phyloP scores from a whole-genome alignment of 345 rosid species.

The Citropsis articulata region DNA sequence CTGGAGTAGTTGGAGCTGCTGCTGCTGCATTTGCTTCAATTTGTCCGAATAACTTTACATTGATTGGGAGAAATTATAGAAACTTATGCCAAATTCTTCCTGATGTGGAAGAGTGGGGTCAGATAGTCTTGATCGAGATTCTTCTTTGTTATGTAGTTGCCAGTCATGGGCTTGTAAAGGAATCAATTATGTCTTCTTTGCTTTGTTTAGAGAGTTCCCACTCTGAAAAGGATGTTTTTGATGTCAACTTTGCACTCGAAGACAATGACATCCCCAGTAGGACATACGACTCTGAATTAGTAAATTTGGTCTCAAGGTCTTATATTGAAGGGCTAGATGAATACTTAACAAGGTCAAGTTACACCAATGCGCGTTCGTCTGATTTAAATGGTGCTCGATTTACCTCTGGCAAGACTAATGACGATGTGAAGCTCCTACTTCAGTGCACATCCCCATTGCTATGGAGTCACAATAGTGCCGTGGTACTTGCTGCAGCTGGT shows the following conservation, averaged over 20 bases:
- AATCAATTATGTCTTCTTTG: conserved; percentile 77
- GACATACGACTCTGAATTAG: conserved; percentile 40
- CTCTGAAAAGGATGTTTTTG: conserved; percentile 44
- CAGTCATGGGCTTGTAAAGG: conserved; percentile 83
- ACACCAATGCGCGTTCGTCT: conserved; percentile 28
- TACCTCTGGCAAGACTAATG: conserved; percentile 64
- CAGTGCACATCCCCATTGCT: conserved; percentile 88
- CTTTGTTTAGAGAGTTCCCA: conserved; percentile 38
- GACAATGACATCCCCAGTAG: conserved; percentile 26
- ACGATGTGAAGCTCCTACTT: conserved; percentile 74
- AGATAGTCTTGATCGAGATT: conserved; percentile 71
- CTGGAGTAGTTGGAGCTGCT: conserved; percentile 95
- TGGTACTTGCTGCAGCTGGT: conserved; percentile 87
- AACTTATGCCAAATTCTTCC: conserved; percentile 90
- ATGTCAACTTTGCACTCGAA: conserved; percentile 30
- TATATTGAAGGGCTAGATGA: conserved; percentile 96
- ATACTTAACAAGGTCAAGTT: conserved; percentile 63
- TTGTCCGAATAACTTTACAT: conserved; percentile 76
- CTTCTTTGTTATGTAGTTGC: conserved; percentile 79
- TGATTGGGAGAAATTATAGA: conserved; percentile 68
- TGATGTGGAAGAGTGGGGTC: conserved; percentile 99
- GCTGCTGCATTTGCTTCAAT: conserved; percentile 85
- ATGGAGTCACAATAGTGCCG: conserved; percentile 94
- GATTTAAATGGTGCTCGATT: conserved; percentile 43
- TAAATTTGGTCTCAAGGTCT: conserved; percentile 53